Percentiles rank a stretch among this genome's conserved stretches.
Conservation (phyloP, 345 rosid species). For the Sisymbrium irio region DNA sequence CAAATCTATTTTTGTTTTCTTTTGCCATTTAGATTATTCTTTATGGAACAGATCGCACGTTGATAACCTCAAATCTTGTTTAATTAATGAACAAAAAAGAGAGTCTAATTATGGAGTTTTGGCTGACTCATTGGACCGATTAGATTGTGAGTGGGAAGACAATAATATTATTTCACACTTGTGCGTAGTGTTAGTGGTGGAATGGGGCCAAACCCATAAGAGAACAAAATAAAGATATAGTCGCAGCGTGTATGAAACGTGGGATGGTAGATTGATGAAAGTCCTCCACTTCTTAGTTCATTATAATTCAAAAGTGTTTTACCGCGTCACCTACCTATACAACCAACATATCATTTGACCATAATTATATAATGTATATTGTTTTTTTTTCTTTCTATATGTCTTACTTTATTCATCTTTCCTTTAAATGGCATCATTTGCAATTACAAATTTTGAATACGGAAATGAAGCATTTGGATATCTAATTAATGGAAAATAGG, state of each 20-base stretch:
- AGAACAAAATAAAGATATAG: background rate
- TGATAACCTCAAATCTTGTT: slow-evolving; percentile 15
- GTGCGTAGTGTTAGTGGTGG: slow-evolving; percentile 9
- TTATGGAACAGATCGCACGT: background rate
- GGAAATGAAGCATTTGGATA: no score
- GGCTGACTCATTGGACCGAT: slow-evolving; percentile 23
- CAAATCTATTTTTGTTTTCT: slow-evolving; percentile 14
- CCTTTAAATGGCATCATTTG: no score
- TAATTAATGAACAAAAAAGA: background rate
- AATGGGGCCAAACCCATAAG: slow-evolving; percentile 3
- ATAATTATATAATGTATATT: no score
- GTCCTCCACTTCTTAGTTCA: background rate
- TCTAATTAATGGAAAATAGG: no score
- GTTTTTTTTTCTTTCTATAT: no score
- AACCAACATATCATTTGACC: background rate
- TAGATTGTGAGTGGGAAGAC: background rate
- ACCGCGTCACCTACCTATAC: background rate
- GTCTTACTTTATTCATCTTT: no score
- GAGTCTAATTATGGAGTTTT: slow-evolving; percentile 28
- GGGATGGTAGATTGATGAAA: slow-evolving; percentile 16
- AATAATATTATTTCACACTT: background rate
- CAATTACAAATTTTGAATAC: no score
- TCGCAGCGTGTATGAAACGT: slow-evolving; percentile 29
- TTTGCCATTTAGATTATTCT: background rate
- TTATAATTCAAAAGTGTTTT: background rate